phyloP scores from a whole-genome alignment of 805 yeast species.

The Wickerhamiella azyma region DNA sequence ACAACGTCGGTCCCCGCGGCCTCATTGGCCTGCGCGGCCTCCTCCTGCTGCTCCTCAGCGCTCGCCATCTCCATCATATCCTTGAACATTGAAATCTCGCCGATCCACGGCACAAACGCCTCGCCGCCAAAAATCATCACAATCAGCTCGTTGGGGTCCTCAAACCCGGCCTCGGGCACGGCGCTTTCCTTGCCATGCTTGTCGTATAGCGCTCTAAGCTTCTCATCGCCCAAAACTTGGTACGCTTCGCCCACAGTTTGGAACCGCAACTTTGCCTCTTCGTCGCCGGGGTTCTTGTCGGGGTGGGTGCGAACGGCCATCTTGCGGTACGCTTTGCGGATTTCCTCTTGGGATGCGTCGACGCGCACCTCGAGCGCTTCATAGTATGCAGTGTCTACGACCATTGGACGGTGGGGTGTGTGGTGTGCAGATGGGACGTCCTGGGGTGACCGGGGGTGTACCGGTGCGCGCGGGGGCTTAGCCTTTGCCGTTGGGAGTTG shows the following conservation, averaged over 20 bases:
- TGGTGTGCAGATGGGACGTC: too few relatives aligned
- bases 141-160: conserved; percentile 80
- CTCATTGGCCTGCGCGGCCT: conserved; percentile 11
- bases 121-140: conserved; percentile 82
- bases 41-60: conserved; percentile 31
- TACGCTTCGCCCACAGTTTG: conserved; percentile 51
- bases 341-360: conserved; percentile 63
- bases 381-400: conserved; percentile 74
- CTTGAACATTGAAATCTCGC: conserved; percentile 67
- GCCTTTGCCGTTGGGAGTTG: not conserved
- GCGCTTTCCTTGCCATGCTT: conserved; percentile 70
- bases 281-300: conserved; percentile 92
- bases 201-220: conserved; percentile 61
- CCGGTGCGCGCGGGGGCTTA: too few relatives aligned
- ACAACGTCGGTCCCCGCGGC: conserved; percentile 5
- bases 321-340: conserved; percentile 87
- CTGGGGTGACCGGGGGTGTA: too few relatives aligned
- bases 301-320: conserved; percentile 87
- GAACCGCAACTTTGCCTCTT: conserved; percentile 73
- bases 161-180: conserved; percentile 52
- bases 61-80: conserved; percentile 56
- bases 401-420: too few relatives aligned
- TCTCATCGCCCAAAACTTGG: conserved; percentile 58
- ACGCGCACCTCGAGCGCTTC: conserved; percentile 58
- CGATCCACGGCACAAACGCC: conserved; percentile 74